Base-by-base conservation (phyloP, 345 rosid species). In the Aquilaria yunnanensis region DNA sequence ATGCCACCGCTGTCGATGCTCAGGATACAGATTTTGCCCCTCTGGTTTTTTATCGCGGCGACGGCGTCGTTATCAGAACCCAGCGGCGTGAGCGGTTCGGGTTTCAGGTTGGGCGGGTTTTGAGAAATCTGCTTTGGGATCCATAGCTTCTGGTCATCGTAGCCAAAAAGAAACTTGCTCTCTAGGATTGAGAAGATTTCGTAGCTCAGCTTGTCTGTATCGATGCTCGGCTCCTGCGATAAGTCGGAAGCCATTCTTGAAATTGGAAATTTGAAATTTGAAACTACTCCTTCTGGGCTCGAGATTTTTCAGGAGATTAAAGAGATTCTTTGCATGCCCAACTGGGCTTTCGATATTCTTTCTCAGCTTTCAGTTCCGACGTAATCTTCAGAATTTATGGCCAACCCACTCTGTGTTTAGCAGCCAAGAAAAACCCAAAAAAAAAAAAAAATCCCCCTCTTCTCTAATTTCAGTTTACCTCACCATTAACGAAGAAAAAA, bases 181-280 rank as follows among this genome's bases (percentile, higher is more conserved):
- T 93, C 98, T 46, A 93, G 87, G 56, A 93, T 87, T 3, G 98
- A 93, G 75, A 93, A 93, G 61, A 93, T 89, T 76, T 93, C 98
- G 69, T 93, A 93, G 78, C 98, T 93, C 71, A 93, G 88, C 70
- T 93, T 93, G 64, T 89, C 97, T 2, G 97, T 84, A 63, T 93
- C 98, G 70, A 93, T 86, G 82, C 97, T 93, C 34, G 97, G 98
- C 64, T 89, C 98, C 56, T 87, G 92, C 32, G 78, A 64, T 67
- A 72, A 73, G 54, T 73, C 69, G 34, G 60, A 67, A 6, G 73
- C 83, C 81, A 86, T 80, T 45, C 12, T 14, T 37, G 34, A 54
- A 16, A 37, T 9, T 9, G 23, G 23, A 1, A 37, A 37, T 37
- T 37, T 37, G 43, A 37, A 37, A 37, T 37, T 37, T 37, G 43